Evolutionary conservation across 352 stramenopile genomes (phyloP).

Genomic region (Pythium aquatile): DNA sequence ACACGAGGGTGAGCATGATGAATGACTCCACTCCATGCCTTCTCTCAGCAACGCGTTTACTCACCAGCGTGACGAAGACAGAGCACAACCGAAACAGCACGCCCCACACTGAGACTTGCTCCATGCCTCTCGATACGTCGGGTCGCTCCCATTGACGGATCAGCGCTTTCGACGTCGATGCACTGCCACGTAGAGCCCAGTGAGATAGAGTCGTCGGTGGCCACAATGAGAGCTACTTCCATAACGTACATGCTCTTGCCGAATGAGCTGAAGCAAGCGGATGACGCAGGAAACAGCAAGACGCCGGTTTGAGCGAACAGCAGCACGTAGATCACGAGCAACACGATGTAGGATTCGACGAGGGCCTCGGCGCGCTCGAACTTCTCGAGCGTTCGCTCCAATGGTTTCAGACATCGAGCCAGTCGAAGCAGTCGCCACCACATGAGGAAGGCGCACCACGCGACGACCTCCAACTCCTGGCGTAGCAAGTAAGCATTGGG

Average conservation of each 20-base stretch:
- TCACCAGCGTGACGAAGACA: conserved; percentile 24
- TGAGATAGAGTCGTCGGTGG: not conserved
- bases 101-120: conserved; percentile 12
- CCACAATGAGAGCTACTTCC: not conserved
- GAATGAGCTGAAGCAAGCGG: conserved; percentile 38
- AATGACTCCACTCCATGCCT: not conserved
- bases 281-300: conserved; percentile 40
- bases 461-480: conserved; percentile 37
- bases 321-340: conserved; percentile 47
- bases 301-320: conserved; percentile 43
- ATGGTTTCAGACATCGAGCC: conserved; percentile 39
- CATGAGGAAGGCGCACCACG: conserved; percentile 47
- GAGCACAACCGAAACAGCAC: conserved; percentile 23
- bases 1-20: not conserved
- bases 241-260: conserved; percentile 45
- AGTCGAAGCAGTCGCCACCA: conserved; percentile 59
- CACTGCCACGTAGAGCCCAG: not conserved
- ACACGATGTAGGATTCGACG: conserved; percentile 35
- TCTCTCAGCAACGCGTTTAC: not conserved
- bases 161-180: conserved; percentile 19
- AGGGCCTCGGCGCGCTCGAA: conserved; percentile 41
- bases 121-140: not conserved
- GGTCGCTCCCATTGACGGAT: conserved; percentile 4
- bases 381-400: conserved; percentile 44
- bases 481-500: conserved; percentile 30